Evolutionary conservation across 306 rosid genomes (phyloP).

Genomic region (Prunus dulcis): DNA sequence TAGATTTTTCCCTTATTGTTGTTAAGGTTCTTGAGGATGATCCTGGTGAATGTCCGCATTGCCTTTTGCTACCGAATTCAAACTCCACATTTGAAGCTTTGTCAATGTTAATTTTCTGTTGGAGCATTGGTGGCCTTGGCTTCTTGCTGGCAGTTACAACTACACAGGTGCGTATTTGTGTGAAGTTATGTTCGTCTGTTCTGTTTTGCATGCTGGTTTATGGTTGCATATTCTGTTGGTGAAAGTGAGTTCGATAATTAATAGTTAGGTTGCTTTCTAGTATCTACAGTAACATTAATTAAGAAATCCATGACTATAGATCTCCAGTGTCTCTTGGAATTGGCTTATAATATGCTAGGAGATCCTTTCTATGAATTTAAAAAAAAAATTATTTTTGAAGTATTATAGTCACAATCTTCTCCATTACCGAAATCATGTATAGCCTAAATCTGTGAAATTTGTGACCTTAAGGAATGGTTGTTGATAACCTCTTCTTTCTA

Average conservation of each 20-base stretch:
- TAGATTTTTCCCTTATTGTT: constrained; percentile 9
- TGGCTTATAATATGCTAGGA: background rate
- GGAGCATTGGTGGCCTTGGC: constrained; percentile 82
- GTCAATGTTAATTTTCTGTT: constrained; percentile 50
- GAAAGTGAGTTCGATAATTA: background rate
- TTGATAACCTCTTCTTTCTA: background rate
- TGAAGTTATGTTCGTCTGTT: background rate
- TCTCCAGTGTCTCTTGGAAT: background rate
- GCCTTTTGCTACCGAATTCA: constrained; percentile 50
- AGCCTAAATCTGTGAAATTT: background rate
- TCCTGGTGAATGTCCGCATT: constrained; percentile 48
- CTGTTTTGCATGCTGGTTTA: background rate
- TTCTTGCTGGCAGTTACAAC: constrained; percentile 76
- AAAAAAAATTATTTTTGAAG: background rate
- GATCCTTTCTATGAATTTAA: background rate
- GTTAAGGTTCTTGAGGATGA: constrained; percentile 59
- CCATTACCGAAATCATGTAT: background rate
- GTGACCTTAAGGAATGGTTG: background rate
- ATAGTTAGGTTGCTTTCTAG: background rate
- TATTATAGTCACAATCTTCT: background rate
- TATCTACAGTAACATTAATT: background rate
- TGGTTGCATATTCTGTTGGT: background rate
- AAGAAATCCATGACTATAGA: background rate
- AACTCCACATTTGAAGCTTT: constrained; percentile 66
- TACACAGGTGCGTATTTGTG: constrained; percentile 46